Base-by-base conservation (phyloP, 2,329 filamentous ascomycete genomes). In the Stemphylium beticola region DNA sequence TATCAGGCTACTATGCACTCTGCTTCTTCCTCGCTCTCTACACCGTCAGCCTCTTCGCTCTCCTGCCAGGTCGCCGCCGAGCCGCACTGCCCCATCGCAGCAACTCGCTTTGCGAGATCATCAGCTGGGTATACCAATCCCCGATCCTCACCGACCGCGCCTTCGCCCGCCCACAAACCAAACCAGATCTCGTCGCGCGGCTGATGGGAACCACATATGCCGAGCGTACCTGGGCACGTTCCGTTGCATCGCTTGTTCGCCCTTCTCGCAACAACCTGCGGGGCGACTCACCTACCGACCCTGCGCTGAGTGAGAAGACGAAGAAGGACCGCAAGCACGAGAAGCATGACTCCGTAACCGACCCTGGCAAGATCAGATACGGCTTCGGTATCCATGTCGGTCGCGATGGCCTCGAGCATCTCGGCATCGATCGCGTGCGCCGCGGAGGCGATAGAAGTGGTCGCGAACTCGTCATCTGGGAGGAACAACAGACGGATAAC, bases 81-180 rank as follows among this genome's bases (percentile, higher is more conserved):
- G 85, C 87, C 61, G 79, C 87, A 37, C 82, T 96, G 1, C 91
- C 92, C 0, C 92, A 96, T 70, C 82, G 82, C 4, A 86, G 90
- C 36, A 84, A 82, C 56, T 91, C 84, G 41, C 81, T 96, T 15
- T 89, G 90, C 1, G 91, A 93, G 71, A 81, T 93, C 18, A 83
- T 96, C 63, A 88, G 86, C 68, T 93, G 93, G 71, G 80, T 93
- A 37, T 86, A 90, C 55, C 87, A 88, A 62, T 87, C 87, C 38
- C 87, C 88, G 20, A 79, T 96, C 15, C 79, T 91, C 2, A 80
- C 84, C 4, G 92, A 96, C 67, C 82, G 86, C 9, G 84, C 89
- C 0, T 93, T 97, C 71, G 82, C 86, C 45, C 83, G 87, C 33
- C 85, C 88, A 2, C 80, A 82, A 24, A 87, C 82, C n/a, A 88